These are phyloP conservation scores for Prosopis cineraria DNA, from an alignment of 306 rosid genomes.

Conservation along the genomic window DNA sequence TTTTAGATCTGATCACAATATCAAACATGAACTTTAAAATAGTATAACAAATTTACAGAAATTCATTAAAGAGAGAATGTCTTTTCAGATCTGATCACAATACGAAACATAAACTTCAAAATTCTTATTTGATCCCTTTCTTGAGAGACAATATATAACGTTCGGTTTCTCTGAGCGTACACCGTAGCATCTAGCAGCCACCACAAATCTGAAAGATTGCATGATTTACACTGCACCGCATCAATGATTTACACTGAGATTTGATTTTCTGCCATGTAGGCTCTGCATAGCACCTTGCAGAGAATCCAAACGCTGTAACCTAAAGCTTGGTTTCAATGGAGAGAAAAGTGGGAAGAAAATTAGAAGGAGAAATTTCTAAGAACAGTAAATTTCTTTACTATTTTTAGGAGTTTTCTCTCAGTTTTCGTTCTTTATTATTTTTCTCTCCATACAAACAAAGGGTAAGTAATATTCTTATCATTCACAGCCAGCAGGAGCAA, in stretches of 20 bases:
- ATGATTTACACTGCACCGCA: neutral
- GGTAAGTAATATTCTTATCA: constrained; percentile 21
- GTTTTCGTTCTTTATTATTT: too few relatives aligned
- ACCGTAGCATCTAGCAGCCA: neutral
- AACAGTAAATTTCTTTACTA: too few relatives aligned
- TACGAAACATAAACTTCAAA: neutral
- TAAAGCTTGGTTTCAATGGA: too few relatives aligned
- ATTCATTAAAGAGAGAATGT: neutral
- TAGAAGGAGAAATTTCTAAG: too few relatives aligned
- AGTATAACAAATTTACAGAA: neutral
- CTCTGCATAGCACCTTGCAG: neutral
- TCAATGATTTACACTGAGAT: too few relatives aligned
- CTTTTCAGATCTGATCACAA: neutral
- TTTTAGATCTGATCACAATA: neutral
- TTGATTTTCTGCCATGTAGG: neutral
- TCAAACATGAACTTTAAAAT: too few relatives aligned
- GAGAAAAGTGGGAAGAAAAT: too few relatives aligned
- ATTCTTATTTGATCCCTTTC: too few relatives aligned
- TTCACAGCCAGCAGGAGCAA: constrained; percentile 61
- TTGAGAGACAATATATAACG: neutral
- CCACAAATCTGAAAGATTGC: neutral
- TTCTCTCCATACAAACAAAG: too few relatives aligned
- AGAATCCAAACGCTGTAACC: neutral
- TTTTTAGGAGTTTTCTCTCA: too few relatives aligned
- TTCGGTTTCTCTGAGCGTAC: neutral